These are phyloP conservation scores for Schizosaccharomyces osmophilus DNA, from an alignment of 805 yeast genomes.

Conservation along the genomic window DNA sequence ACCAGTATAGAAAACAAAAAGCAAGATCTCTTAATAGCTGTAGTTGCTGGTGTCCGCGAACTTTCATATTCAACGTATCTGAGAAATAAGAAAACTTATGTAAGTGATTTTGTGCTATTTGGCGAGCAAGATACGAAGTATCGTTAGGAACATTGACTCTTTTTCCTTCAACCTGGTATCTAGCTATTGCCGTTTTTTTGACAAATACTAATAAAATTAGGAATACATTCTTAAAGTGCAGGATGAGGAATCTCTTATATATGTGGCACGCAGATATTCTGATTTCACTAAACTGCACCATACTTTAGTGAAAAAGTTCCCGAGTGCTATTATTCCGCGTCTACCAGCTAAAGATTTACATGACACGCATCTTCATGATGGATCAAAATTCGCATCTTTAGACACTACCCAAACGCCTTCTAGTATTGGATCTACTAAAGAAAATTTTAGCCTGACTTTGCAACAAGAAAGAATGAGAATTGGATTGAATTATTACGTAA, in stretches of 20 bases:
- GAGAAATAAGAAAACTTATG: no score
- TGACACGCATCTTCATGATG: background rate
- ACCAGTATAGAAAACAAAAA: background rate
- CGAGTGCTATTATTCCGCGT: slow-evolving; percentile 10
- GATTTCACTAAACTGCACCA: slow-evolving; percentile 43
- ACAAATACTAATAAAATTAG: slow-evolving; percentile 19
- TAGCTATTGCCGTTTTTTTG: slow-evolving; percentile 10
- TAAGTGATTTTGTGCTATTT: no score
- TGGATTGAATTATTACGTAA: background rate
- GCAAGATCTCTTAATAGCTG: background rate
- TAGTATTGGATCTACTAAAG: background rate
- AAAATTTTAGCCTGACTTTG: background rate
- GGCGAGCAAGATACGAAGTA: no score
- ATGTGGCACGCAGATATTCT: slow-evolving; percentile 36
- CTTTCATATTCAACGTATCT: no score
- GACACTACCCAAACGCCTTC: background rate
- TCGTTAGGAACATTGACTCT: no score
- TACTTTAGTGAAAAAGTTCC: slow-evolving; percentile 28
- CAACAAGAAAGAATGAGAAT: background rate
- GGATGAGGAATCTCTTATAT: slow-evolving; percentile 8
- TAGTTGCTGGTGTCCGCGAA: background rate
- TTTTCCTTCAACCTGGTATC: background rate
- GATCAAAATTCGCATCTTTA: background rate
- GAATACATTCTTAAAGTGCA: slow-evolving; percentile 13
- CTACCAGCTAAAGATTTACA: background rate